Evolutionary conservation across 2,329 filamentous ascomycete genomes (phyloP).

Genomic region (Cladosporium phlei): DNA sequence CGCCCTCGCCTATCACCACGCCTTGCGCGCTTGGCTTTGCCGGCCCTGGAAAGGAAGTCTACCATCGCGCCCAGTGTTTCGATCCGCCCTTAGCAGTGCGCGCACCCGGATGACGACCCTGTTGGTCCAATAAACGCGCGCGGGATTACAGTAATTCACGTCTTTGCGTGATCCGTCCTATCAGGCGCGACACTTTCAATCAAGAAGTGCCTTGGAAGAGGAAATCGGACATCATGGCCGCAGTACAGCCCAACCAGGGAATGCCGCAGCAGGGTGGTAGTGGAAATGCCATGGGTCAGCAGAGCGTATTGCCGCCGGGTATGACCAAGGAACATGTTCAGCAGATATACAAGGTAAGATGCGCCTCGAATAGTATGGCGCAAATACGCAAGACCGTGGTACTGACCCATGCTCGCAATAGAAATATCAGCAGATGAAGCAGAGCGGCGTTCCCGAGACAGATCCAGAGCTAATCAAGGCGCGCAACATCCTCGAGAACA

Average conservation of each 20-base stretch:
- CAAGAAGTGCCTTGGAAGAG: too few relatives aligned
- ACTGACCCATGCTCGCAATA: too few relatives aligned
- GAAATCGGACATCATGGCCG: conserved; percentile 12
- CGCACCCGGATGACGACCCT: conserved; percentile 3
- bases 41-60: not conserved
- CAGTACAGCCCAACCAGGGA: conserved; percentile 17
- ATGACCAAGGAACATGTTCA: conserved; percentile 74
- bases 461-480: conserved; percentile 87
- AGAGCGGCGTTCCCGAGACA: conserved; percentile 69
- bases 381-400: not conserved
- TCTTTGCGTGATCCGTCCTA: not conserved
- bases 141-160: not conserved
- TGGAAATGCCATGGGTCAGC: conserved; percentile 30
- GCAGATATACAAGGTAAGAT: conserved; percentile 61
- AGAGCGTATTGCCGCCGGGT: conserved; percentile 52
- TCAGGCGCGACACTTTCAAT: too few relatives aligned
- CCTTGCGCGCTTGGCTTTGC: conserved; percentile 11
- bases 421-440: conserved; percentile 88
- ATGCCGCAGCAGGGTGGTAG: conserved; percentile 33
- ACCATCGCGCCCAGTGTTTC: conserved; percentile 1
- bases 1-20: conserved; percentile 8
- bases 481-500: conserved; percentile 66
- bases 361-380: not conserved
- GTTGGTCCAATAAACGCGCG: conserved; percentile 2
- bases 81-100: not conserved